These are phyloP conservation scores for Pseudoneurospora amorphoporcata DNA, from an alignment of 495 filamentous ascomycete species.

Conservation along the genomic window DNA sequence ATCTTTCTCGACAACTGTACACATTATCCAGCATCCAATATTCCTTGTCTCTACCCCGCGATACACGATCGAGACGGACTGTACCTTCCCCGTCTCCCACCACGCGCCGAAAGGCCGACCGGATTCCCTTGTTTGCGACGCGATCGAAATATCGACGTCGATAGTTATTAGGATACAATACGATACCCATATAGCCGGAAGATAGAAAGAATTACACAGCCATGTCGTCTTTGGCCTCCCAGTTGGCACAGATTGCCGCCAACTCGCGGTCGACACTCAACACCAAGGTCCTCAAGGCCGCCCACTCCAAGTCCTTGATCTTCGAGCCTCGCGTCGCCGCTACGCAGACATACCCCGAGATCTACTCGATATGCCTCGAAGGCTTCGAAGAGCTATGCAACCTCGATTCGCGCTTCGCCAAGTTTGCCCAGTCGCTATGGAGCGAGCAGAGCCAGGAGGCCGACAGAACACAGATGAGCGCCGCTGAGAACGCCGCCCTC, in stretches of 20 bases:
- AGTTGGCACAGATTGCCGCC: constrained; percentile 69
- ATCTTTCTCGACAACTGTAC: background rate
- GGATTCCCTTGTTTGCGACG: background rate
- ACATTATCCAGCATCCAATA: background rate
- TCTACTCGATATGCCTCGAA: constrained; percentile 77
- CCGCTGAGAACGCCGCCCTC: constrained; percentile 67
- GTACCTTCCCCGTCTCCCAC: background rate
- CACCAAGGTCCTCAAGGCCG: constrained; percentile 76
- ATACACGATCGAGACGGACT: background rate
- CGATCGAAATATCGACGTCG: background rate
- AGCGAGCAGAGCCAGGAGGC: constrained; percentile 81
- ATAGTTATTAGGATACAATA: background rate
- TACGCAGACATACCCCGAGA: constrained; percentile 74
- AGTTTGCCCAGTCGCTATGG: constrained; percentile 66
- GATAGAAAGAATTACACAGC: background rate
- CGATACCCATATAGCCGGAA: background rate
- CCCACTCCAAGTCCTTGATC: constrained; percentile 85
- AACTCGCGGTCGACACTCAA: constrained; percentile 72
- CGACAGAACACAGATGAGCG: constrained; percentile 76
- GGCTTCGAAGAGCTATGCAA: constrained; percentile 84
- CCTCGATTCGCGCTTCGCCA: constrained; percentile 63
- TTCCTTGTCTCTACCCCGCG: background rate
- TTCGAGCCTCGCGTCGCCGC: constrained; percentile 75
- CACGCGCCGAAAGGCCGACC: background rate
- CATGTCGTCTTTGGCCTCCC: constrained; percentile 62